Evolutionary conservation across 768 basidiomycete species (phyloP), one percentile per base, ranked within the genome.

Genomic region (button mushroom (Agaricus bisporus)): DNA sequence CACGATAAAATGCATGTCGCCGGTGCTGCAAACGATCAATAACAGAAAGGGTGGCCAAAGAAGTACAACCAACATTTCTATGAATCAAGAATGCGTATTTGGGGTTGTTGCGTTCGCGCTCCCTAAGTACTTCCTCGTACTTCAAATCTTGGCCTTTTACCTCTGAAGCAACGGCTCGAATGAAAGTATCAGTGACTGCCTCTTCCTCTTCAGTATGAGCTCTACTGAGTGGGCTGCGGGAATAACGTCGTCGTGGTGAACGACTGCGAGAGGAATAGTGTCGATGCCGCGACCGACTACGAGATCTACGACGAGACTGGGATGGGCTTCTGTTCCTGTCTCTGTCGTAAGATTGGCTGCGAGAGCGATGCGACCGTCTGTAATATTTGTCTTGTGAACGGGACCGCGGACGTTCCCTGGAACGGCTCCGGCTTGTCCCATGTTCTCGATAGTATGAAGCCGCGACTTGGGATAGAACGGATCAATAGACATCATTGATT

Each of bases 121-220:
- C 85, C 59, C 76, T 77, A 54, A 98, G 71, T 28, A 76, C 79
- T 45, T 82, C 77, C 62, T 91, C 92, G 60, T 90, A 95, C 49
- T 82, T 80, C 4, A 71, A 64, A 29, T 86, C 94, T 64, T 93
- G 88, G 1, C 88, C 85, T 61, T 83, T 84, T 10, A 97, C 84
- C 66, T 92, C 88, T 3, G 79, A 80, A 17, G 93, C 92, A 4
- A 97, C 92, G 12, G 88, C 89, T 43, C 83, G 79, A 55, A 99
- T 86, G 60, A 98, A 95, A 11, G 80, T 80, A 52, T 93, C 88
- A 5, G 88, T 89, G 14, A 91, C 86, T 15, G 79, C 77, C 22
- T 85, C 80, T 2, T 79, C 83, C 22, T 86, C 86, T 41, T 80
- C 81, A 15, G 72, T 62, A 29, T 68, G 70, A 14, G 65, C 63